Evolutionary conservation across 75 land plant genomes (phyloP), one percentile per base, ranked within the genome.

Genomic region (Picea glauca): DNA sequence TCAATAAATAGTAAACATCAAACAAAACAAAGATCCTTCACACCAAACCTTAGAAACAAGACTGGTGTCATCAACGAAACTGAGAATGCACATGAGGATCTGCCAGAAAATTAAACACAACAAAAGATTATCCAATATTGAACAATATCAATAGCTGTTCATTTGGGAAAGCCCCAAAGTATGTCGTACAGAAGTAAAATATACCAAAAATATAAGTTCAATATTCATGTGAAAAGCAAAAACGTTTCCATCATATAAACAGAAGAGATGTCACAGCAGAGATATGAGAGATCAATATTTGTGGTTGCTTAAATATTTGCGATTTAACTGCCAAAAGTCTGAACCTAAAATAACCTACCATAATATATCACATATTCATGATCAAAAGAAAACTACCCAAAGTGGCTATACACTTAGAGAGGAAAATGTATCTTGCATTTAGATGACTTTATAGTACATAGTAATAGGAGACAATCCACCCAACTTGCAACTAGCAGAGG

Each of bases 21-120:
- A 13, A 23, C 63, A 40, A 78, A 54, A 21, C 30, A 77, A 60
- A 7, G 30, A 61, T 40, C 20, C 7, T n/a, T 61, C 54, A 46
- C 14, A 23, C 40, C 88, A n/a, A 77, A 91, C 99, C 96, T 97
- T 97, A 60, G 81, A 85, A 31, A 93, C 72, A 78, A 94, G 93
- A 67, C 92, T 90, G 50, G 99, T 97, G 78, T 97, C 99, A 76
- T 97, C 99, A 59, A 94, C 92, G 12, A 87, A 78, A 62, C 90
- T 90, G 21, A 98, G 77, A 75, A 94, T 89, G 80, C 90, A 82
- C 59, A 84, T 61, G 50, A 98, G 89, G 35, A 94, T 87, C 99
- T 98, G 89, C 26, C 86, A 76, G n/a, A 75, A 13, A 46, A 68
- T 23, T n/a, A 40, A 40, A 35, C 8, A 40, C 50, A 68, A 20